phyloP scores from a whole-genome alignment of 768 basidiomycete genomes.

The Hericium alpestre region DNA sequence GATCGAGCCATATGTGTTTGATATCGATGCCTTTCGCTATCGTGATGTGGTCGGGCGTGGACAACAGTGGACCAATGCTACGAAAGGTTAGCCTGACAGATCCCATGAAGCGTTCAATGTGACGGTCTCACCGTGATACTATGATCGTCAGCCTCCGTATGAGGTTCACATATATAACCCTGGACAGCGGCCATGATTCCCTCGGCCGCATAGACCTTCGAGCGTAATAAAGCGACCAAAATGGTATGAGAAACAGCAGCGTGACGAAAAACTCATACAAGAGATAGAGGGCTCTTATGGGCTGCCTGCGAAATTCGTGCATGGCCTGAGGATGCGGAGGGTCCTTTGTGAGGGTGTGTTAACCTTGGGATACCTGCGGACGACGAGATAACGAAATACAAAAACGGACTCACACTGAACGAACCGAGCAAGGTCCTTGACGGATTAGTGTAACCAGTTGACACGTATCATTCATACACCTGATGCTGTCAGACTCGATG shows the following conservation, averaged over 20 bases:
- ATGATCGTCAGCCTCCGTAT: background rate
- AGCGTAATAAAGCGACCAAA: slow-evolving; percentile 3
- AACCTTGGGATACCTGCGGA: too few species aligned
- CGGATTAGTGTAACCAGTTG: too few species aligned
- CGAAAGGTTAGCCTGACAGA: background rate
- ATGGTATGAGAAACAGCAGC: slow-evolving; percentile 5
- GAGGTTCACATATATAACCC: too few species aligned
- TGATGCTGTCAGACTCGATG: too few species aligned
- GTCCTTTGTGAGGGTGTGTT: too few species aligned
- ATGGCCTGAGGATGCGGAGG: background rate
- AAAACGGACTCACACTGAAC: too few species aligned
- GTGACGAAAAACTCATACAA: slow-evolving; percentile 1
- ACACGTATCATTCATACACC: too few species aligned
- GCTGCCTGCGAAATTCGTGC: slow-evolving; percentile 5
- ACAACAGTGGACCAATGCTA: slow-evolving; percentile 4
- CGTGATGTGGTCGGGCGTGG: slow-evolving; percentile 7
- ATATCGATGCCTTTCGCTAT: slow-evolving; percentile 4
- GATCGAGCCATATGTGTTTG: slow-evolving; percentile 13
- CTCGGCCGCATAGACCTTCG: slow-evolving; percentile 1
- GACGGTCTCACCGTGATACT: slow-evolving; percentile 1
- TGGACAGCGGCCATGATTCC: background rate
- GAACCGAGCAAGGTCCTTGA: too few species aligned
- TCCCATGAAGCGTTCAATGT: background rate
- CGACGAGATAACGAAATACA: too few species aligned
- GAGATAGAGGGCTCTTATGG: slow-evolving; percentile 7